Base-by-base conservation (phyloP, 2,329 filamentous ascomycete species). In the Alternaria triticimaculans region DNA sequence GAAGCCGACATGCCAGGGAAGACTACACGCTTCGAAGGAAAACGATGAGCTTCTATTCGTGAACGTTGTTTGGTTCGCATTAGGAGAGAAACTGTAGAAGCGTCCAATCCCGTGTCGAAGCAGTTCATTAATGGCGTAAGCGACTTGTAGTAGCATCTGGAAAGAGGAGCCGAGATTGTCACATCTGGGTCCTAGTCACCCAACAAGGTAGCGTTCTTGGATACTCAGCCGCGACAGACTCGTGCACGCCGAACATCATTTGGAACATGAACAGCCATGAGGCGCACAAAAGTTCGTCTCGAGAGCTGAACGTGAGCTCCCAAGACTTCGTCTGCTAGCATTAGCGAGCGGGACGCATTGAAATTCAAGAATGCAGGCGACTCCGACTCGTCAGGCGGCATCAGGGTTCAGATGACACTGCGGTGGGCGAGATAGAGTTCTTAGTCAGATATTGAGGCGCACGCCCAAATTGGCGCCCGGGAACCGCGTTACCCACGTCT, bases 381-480 rank as follows among this genome's bases (percentile, higher is more conserved):
- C 43, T 41, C 60, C 58, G 63, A 48, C 48, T 49, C 45, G 53
- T 49, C 61, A 64, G 55, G 57, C 57, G 28, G 41, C 53, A 55
- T 57, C 55, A 63, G 56, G 61, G 63, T 66, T 55, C 69, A 65
- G 63, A 65, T 71, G 69, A 70, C 62, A 63, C 58, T 41, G 63
- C n/a, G 44, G 33, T 50, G 53, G 51, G 60, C 60, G 58, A 64
- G 64, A 71, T 75, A 68, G 58, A 67, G 65, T 72, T 74, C 72
- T 76, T 63, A 75, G 71, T 71, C 62, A 73, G 66, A 65, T 69
- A 64, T 59, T 65, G 69, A 73, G 65, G 68, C 70, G 70, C 70
- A 68, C 55, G 18, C 44, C 26, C 43, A 55, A 54, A 53, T 55
- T 51, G 60, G 61, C 60, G 62, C 57, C 53, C 58, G 49, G 49